A percentile compares a stretch with the other conserved stretches of the same genome.
Evolutionary conservation across 164 flowering plant genomes (phyloP).

Genomic region (Tinospora cordifolia): DNA sequence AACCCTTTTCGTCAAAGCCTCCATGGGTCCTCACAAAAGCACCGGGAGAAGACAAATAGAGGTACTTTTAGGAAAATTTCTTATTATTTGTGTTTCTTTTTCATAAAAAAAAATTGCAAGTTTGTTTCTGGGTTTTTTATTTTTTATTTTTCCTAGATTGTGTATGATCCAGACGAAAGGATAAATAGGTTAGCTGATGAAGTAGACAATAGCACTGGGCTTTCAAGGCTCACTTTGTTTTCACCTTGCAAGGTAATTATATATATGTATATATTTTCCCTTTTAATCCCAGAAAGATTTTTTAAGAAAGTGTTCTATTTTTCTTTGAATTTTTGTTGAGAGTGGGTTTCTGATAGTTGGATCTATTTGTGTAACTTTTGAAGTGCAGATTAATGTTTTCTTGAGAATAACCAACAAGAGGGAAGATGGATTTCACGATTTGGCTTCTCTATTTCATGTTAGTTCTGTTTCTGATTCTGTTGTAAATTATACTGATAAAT

Average conservation of each 20-base stretch:
- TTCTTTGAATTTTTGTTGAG: background rate
- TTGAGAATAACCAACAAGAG: slow-evolving; percentile 82
- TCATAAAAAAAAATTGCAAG: too few species aligned
- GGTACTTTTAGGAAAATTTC: slow-evolving; percentile 26
- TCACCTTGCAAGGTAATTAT: slow-evolving; percentile 87
- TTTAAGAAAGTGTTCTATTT: background rate
- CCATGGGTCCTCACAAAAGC: slow-evolving; percentile 32
- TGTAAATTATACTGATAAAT: background rate
- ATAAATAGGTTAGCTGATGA: slow-evolving; percentile 69
- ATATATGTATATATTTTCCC: slow-evolving; percentile 4
- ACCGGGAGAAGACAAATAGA: slow-evolving; percentile 45
- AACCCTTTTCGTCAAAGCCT: slow-evolving; percentile 32
- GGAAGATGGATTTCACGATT: slow-evolving; percentile 96
- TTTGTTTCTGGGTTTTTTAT: slow-evolving; percentile 11
- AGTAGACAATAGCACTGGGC: slow-evolving; percentile 62
- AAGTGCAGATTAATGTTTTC: slow-evolving; percentile 75
- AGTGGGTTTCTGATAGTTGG: background rate
- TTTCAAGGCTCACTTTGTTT: slow-evolving; percentile 76
- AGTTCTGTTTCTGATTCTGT: slow-evolving; percentile 18
- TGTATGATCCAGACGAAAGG: slow-evolving; percentile 67
- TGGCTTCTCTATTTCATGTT: slow-evolving; percentile 97
- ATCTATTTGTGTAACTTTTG: background rate
- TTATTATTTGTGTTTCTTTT: background rate
- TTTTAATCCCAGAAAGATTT: background rate
- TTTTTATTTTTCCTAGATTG: slow-evolving; percentile 46